phyloP scores from a whole-genome alignment of 805 yeast species.

The Barnettozyma pratensis region DNA sequence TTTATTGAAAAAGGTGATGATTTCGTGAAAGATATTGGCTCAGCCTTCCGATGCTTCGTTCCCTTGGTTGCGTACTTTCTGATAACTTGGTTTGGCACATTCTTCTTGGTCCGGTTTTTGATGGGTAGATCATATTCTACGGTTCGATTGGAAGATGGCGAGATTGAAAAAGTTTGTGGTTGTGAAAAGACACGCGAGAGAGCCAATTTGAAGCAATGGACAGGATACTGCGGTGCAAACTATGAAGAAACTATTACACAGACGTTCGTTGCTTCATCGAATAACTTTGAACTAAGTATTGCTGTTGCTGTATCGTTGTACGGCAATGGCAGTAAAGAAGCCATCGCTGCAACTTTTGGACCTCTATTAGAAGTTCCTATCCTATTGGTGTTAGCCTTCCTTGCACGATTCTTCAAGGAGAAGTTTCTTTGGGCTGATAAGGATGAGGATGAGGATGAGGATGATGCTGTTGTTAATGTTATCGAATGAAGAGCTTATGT shows the following conservation, averaged over 20 bases:
- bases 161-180: slow-evolving; percentile 28
- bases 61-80: slow-evolving; percentile 46
- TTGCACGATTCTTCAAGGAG: slow-evolving; percentile 29
- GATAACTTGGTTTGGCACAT: slow-evolving; percentile 42
- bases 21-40: slow-evolving; percentile 41
- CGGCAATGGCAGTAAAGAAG: slow-evolving; percentile 46
- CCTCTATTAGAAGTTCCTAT: slow-evolving; percentile 57
- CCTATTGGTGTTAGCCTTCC: slow-evolving; percentile 33
- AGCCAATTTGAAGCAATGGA: background rate
- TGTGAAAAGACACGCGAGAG: slow-evolving; percentile 29
- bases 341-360: slow-evolving; percentile 57
- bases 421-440: slow-evolving; percentile 4
- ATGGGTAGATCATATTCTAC: slow-evolving; percentile 12
- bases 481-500: no score
- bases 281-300: slow-evolving; percentile 48
- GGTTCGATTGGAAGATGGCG: slow-evolving; percentile 2
- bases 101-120: slow-evolving; percentile 31
- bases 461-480: background rate
- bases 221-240: slow-evolving; percentile 31
- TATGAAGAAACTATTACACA: slow-evolving; percentile 43
- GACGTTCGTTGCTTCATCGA: slow-evolving; percentile 52
- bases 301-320: slow-evolving; percentile 49
- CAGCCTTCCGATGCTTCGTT: slow-evolving; percentile 44
- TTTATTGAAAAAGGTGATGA: slow-evolving; percentile 46
- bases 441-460: background rate